Base-by-base conservation (phyloP, 1,284 basidiomycete species). In the Takashimella koratensis region DNA sequence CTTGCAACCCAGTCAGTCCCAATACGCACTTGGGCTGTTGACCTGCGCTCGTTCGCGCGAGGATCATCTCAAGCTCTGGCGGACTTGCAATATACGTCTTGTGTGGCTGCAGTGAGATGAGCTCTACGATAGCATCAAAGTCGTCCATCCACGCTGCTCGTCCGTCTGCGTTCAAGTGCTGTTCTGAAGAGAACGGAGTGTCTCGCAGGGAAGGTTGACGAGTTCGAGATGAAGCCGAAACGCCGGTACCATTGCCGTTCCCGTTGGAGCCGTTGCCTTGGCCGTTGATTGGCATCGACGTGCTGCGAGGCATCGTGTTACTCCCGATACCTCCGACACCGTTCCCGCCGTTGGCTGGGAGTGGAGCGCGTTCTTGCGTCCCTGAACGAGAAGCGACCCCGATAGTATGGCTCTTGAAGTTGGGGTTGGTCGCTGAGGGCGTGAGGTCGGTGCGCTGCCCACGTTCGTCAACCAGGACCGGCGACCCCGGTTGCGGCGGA, bases 1-100 rank as follows among this genome's bases (percentile, higher is more conserved):
- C 43, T 21, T 11, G 22, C 39, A 36, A 13, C 21, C 6, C 13
- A 43, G 40, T 16, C 8, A 25, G 23, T 1, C 39, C 46, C 13
- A 5, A 10, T n/a, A 66, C 67, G 60, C 45, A 74, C 73, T 74
- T 76, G 43, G 76, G 76, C 49, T 70, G 71, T 12, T 66, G 67
- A 11, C 75, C 75, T 2, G 74, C 73, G 49, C 73, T 70, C 3
- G 73, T 74, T 48, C 73, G 68, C 22, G 75, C 74, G 20, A 74
- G 59, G 47, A 77, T 76, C 70, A 75, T 74, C 60, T 76, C 74
- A 30, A 77, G 55, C 47, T 76, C 74, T 6, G 76, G 76, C 11
- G 76, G 76, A 51, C 68, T 70, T 1, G 75, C 68, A n/a, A 69
- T 71, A 59, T 77, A 77, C 11, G 74, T 69, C 66, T 77, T 76